Percentiles rank a stretch among this genome's conserved stretches.
Conservation (phyloP, 306 rosid genomes). For the Cercis canadensis region DNA sequence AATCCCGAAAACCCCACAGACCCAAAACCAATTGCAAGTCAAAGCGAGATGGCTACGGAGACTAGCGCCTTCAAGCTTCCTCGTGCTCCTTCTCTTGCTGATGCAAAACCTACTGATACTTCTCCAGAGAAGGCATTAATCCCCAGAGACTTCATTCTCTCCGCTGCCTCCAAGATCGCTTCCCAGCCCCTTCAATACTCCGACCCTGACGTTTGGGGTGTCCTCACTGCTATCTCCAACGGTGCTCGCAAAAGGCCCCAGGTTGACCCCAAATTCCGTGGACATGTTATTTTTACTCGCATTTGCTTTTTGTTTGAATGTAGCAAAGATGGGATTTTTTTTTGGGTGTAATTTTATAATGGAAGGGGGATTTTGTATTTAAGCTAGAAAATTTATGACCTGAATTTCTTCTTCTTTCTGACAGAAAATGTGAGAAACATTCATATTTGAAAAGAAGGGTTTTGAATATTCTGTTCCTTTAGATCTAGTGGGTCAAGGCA, state of each 20-base stretch:
- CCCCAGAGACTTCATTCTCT: conserved; percentile 57
- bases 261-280: conserved; percentile 39
- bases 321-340: too few relatives aligned
- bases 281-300: not conserved
- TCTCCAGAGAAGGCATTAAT: conserved; percentile 17
- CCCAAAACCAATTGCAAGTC: conserved; percentile 1
- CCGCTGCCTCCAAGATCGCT: conserved; percentile 73
- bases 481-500: too few relatives aligned
- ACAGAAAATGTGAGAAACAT: too few relatives aligned
- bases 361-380: too few relatives aligned
- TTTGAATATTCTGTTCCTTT: too few relatives aligned
- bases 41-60: not conserved
- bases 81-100: not conserved
- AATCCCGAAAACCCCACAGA: conserved; percentile 3
- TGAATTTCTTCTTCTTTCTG: too few relatives aligned
- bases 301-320: not conserved
- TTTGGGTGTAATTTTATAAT: too few relatives aligned
- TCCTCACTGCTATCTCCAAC: conserved; percentile 89
- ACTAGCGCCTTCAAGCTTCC: conserved; percentile 11
- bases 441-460: too few relatives aligned
- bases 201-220: conserved; percentile 83
- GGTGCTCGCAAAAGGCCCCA: conserved; percentile 83
- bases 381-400: too few relatives aligned
- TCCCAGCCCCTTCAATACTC: conserved; percentile 72
- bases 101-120: not conserved